These are phyloP conservation scores for Monosporozyma servazzii DNA, from an alignment of 805 yeast species.

Conservation along the genomic window DNA sequence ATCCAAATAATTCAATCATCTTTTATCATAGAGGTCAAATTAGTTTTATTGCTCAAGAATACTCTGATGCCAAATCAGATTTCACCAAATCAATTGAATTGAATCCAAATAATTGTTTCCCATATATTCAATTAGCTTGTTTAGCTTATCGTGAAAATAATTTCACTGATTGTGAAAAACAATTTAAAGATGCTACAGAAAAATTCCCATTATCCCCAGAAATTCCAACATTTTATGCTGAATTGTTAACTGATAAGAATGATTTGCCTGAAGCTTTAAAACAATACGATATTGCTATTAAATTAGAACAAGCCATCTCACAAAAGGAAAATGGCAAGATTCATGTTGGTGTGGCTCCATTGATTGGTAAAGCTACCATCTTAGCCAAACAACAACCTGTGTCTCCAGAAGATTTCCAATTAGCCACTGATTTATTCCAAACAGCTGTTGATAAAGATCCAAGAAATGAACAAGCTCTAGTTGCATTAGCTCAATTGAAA, in stretches of 20 bases:
- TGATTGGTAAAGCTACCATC: slow-evolving; percentile 79
- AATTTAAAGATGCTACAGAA: slow-evolving; percentile 60
- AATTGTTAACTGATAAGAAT: slow-evolving; percentile 75
- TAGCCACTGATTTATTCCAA: slow-evolving; percentile 56
- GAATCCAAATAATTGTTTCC: slow-evolving; percentile 68
- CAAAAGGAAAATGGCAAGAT: slow-evolving; percentile 42
- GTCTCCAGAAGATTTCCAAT: slow-evolving; percentile 35
- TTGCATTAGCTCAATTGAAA: slow-evolving; percentile 85
- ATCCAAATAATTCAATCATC: slow-evolving; percentile 68
- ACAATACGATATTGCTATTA: slow-evolving; percentile 79
- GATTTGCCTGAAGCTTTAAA: slow-evolving; percentile 62
- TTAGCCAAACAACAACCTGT: slow-evolving; percentile 41
- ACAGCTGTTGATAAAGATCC: slow-evolving; percentile 80
- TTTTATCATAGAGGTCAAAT: slow-evolving; percentile 94
- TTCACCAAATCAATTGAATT: slow-evolving; percentile 68
- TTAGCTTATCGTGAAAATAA: slow-evolving; percentile 66
- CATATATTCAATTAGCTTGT: slow-evolving; percentile 90
- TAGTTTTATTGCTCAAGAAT: slow-evolving; percentile 69
- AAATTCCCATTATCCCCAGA: slow-evolving; percentile 83
- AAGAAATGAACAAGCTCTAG: slow-evolving; percentile 77
- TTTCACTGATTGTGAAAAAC: slow-evolving; percentile 48
- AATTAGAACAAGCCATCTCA: slow-evolving; percentile 48
- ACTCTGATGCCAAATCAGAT: slow-evolving; percentile 59
- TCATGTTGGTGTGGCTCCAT: slow-evolving; percentile 80
- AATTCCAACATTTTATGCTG: slow-evolving; percentile 93